Evolutionary conservation across 345 rosid species (phyloP), one percentile per base, ranked within the genome.

Genomic region (Geranium rotundifolium): DNA sequence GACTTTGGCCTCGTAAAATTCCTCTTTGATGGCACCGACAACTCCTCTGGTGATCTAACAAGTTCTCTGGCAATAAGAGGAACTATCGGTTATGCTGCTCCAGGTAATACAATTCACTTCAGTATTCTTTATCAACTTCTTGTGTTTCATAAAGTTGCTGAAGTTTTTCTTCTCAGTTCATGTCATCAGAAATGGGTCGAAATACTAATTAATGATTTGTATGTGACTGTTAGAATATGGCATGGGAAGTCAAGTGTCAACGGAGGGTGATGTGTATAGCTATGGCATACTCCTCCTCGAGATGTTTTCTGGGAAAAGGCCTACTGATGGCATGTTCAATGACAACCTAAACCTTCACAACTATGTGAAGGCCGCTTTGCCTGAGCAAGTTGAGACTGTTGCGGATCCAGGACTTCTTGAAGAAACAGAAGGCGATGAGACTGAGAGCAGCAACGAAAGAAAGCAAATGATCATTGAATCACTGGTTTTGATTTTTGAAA

Each of bases 221-320:
- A 4, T 29, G 19, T 39, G 6, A 27, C 10, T 59, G 20, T 23
- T 64, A 75, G 76, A 79, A 49, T 75, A 79, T 60, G 80, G 75
- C 1, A 23, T 68, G 67, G 77, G 82, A 16, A 65, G 67, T 0
- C 57, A 13, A 13, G 63, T 63, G 3, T 70, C 78, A 15, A 65
- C 61, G 0, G 3, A 17, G 2, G 78, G 80, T 0, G 77, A 79
- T 60, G 66, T 79, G 23, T 68, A 73, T 12, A 73, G 77, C 23
- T 79, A 39, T 54, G 78, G 80, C 0, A 71, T 79, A 4, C 58
- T 79, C 1, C 54, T 76, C 57, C 19, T 73, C 7, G 74, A 79
- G 69, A 58, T 73, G 62, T 60, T 79, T 39, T 65, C 73, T 0
- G 59, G 78, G 23, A 60, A 65, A 62, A 50, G 54, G 19, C 76